Conservation (phyloP, 2,329 filamentous ascomycete species). For the Apiospora sp. region DNA sequence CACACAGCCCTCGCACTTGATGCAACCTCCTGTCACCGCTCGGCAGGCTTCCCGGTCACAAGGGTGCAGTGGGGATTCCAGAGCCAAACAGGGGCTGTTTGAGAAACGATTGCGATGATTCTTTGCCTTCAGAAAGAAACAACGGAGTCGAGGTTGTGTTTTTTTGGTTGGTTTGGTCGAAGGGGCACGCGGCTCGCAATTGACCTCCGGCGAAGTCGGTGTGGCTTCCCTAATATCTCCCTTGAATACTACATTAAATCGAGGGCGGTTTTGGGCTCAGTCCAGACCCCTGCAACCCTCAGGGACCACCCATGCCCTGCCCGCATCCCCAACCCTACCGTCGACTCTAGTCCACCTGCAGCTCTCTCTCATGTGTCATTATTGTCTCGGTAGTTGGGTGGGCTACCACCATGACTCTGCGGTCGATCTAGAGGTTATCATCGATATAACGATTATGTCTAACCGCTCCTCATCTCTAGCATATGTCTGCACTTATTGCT, state of each 20-base stretch:
- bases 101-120: neutral
- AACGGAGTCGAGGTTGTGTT: neutral
- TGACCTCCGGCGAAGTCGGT: neutral
- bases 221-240: neutral
- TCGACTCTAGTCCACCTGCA: neutral
- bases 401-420: neutral
- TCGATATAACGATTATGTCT: neutral
- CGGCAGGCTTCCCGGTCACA: neutral
- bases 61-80: neutral
- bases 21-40: neutral
- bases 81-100: neutral
- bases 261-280: neutral
- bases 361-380: neutral
- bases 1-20: neutral
- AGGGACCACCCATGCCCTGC: neutral
- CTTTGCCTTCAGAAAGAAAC: neutral
- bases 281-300: neutral
- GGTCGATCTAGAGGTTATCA: neutral
- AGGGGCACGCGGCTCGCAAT: neutral
- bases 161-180: neutral
- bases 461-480: neutral
- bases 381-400: conserved; percentile 1
- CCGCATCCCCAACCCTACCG: conserved; percentile 14
- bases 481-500: neutral
- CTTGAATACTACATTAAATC: neutral